Base-by-base conservation (phyloP, 495 filamentous ascomycete genomes). In the Lophiotrema nucula region DNA sequence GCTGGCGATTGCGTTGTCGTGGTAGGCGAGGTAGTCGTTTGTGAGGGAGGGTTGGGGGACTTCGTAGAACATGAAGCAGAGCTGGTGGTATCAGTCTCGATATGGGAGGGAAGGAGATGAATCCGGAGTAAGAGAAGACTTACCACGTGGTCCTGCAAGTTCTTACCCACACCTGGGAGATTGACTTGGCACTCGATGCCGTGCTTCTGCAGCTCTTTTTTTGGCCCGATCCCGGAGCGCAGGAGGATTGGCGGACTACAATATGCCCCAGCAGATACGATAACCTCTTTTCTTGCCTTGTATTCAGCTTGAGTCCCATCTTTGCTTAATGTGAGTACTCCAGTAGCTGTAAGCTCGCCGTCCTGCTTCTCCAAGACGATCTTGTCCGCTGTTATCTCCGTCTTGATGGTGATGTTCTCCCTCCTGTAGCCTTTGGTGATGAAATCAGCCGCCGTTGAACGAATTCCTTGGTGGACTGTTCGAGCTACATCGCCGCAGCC, bases 61-160 rank as follows among this genome's bases (percentile, higher is more conserved):
- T 67, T 82, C 78, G 62, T 81, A 82, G 67, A 75, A 81, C 58
- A 70, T 73, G 69, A 72, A 74, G 31, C 26, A 27, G 39, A 61
- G 42, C 58, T 58, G 22, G 18, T 18, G 1, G 31, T 2, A 8
- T 26, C 16, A 47, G 42, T 16, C 13, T 16, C 13, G 18, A 24
- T 51, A 2, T 51, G 4, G 8, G 8, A 8, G 15, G 15, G 31
- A 8, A 35, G 31, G 21, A n/a, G 24, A 44, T 49, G 4, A 47
- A 19, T 24, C n/a, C n/a, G n/a, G 42, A 13, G 19, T 10, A 22
- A 43, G 22, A 5, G 8, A 37, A 18, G 13, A n/a, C 53, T 33
- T 23, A 45, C 46, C 4, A 51, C 3, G 12, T 18, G 53, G 28
- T 21, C n/a, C 15, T 1, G 1, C 24, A 48, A 15, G 16, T 49